phyloP scores from a whole-genome alignment of 306 rosid genomes.

The Citrullus mucosospermus region DNA sequence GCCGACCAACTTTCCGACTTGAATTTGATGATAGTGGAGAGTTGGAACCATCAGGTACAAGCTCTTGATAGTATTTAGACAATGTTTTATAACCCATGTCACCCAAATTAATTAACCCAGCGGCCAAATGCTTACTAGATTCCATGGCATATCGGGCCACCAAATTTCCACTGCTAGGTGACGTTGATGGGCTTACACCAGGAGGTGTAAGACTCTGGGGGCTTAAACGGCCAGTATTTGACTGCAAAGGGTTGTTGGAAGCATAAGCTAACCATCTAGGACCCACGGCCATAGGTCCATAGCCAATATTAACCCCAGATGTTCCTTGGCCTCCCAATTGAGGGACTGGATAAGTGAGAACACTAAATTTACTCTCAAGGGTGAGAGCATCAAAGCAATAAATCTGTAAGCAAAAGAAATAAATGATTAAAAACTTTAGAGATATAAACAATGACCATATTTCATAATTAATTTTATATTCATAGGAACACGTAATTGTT shows the following conservation, averaged over 20 bases:
- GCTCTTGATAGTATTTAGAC: conserved; percentile 86
- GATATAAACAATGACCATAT: conserved; percentile 6
- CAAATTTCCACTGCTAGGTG: conserved; percentile 76
- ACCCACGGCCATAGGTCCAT: conserved; percentile 97
- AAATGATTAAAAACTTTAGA: conserved; percentile 4
- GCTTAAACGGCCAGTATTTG: conserved; percentile 64
- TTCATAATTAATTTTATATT: conserved; percentile 7
- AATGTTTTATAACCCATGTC: conserved; percentile 93
- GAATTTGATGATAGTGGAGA: conserved; percentile 79
- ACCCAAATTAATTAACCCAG: conserved; percentile 71
- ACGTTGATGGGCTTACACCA: conserved; percentile 83
- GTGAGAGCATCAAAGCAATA: conserved; percentile 95
- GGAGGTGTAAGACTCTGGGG: conserved; percentile 91
- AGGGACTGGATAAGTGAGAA: conserved; percentile 92
- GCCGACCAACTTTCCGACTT: conserved; percentile 64
- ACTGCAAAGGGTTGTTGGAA: conserved; percentile 60
- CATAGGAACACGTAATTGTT: background rate
- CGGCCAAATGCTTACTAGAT: conserved; percentile 91
- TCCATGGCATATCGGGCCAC: conserved; percentile 98
- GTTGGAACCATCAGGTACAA: conserved; percentile 76
- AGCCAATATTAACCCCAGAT: conserved; percentile 76
- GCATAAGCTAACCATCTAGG: conserved; percentile 95
- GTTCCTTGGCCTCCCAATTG: conserved; percentile 85
- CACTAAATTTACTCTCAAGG: conserved; percentile 85
- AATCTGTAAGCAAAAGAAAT: conserved; percentile 46